phyloP scores from a whole-genome alignment of 2,329 filamentous ascomycete genomes.

The Aureobasidium pullulans region DNA sequence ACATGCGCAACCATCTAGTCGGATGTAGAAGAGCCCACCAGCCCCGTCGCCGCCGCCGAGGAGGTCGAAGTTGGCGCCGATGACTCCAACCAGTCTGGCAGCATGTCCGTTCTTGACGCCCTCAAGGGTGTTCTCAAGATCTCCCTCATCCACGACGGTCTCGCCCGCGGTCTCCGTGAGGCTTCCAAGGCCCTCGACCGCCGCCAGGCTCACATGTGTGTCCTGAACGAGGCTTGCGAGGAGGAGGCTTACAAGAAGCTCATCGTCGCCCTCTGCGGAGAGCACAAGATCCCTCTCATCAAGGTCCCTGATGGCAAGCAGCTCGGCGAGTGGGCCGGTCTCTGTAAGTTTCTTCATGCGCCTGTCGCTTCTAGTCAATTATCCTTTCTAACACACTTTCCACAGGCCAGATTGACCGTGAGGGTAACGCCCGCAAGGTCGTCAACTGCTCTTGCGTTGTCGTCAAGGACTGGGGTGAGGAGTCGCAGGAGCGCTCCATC shows the following conservation, averaged over 20 bases:
- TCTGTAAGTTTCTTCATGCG: conserved; percentile 64
- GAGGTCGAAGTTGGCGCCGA: conserved; percentile 97
- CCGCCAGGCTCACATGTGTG: conserved; percentile 99
- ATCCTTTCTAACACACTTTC: conserved; percentile 11
- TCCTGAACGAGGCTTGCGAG: conserved; percentile 99
- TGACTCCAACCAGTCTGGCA: conserved; percentile 72
- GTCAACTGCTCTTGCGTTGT: conserved; percentile 99
- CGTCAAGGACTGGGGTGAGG: conserved; percentile 99
- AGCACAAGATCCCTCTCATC: conserved; percentile 99
- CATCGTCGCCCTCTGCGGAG: conserved; percentile 93
- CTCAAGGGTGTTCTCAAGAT: conserved; percentile 99
- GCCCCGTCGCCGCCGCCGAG: conserved; percentile 66
- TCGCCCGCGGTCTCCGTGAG: conserved; percentile 96
- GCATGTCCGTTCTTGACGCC: conserved; percentile 93
- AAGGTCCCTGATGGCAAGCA: conserved; percentile 99
- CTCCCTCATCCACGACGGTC: conserved; percentile 98
- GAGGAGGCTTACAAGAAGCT: conserved; percentile 99
- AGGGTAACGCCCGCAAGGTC: conserved; percentile 99
- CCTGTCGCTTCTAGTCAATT: not conserved
- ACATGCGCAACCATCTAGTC: conserved; percentile 51
- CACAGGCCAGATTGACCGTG: conserved; percentile 91
- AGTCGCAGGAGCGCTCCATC: conserved; percentile 96
- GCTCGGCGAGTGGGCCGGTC: conserved; percentile 98
- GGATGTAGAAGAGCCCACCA: conserved; percentile 99
- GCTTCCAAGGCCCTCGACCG: conserved; percentile 98